A percentile compares a stretch with the other conserved stretches of the same genome.
These are phyloP conservation scores for Lactarius sanguifluus DNA, from an alignment of 768 basidiomycete genomes.

Conservation along the genomic window DNA sequence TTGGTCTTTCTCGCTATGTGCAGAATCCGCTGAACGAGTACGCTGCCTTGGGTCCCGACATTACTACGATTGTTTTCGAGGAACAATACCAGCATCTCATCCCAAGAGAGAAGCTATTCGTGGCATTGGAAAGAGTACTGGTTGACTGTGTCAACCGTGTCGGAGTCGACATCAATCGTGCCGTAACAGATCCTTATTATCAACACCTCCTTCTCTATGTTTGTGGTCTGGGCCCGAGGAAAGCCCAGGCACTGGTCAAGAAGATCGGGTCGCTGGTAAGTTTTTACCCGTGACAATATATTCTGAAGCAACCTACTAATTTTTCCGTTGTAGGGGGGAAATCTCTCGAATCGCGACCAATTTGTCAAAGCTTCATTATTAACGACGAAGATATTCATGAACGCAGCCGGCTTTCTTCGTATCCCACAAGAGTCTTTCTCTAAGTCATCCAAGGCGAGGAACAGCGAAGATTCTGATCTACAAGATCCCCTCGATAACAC, in stretches of 20 bases:
- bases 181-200: slow-evolving; percentile 86
- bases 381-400: slow-evolving; percentile 87
- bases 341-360: slow-evolving; percentile 81
- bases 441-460: slow-evolving; percentile 59
- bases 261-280: slow-evolving; percentile 75
- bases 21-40: slow-evolving; percentile 96
- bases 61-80: slow-evolving; percentile 79
- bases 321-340: slow-evolving; percentile 64
- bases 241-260: slow-evolving; percentile 80
- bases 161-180: slow-evolving; percentile 95
- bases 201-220: slow-evolving; percentile 86
- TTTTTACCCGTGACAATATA: slow-evolving; percentile 25
- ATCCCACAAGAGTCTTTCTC: slow-evolving; percentile 71
- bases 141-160: slow-evolving; percentile 91
- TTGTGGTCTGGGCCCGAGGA: slow-evolving; percentile 91
- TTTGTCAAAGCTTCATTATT: slow-evolving; percentile 80
- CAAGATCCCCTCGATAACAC: slow-evolving; percentile 93
- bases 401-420: slow-evolving; percentile 88
- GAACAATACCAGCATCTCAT: slow-evolving; percentile 86
- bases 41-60: slow-evolving; percentile 82
- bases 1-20: slow-evolving; percentile 88
- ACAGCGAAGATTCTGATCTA: slow-evolving; percentile 62
- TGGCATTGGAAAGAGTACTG: slow-evolving; percentile 79
- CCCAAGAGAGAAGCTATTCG: slow-evolving; percentile 78
- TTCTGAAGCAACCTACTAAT: slow-evolving; percentile 10